Evolutionary conservation across 768 basidiomycete species (phyloP).

Genomic region (Gymnopilus dilepis): DNA sequence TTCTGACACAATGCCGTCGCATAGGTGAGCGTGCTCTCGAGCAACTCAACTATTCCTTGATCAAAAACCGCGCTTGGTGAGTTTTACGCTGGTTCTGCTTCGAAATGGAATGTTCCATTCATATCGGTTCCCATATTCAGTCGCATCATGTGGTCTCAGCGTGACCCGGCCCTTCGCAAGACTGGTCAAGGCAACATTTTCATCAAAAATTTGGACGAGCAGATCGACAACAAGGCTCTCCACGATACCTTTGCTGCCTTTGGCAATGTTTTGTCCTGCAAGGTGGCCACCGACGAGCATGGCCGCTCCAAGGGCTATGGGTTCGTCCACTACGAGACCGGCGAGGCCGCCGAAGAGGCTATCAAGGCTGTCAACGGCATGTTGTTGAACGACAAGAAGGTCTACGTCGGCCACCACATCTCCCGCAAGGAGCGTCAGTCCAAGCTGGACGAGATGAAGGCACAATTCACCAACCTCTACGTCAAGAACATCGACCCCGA

Average conservation of each 20-base stretch:
- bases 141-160: constrained; percentile 99
- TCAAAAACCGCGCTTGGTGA: constrained; percentile 96
- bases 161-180: constrained; percentile 98
- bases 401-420: constrained; percentile 97
- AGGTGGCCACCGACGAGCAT: constrained; percentile 96
- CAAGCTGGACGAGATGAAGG: constrained; percentile 96
- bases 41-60: constrained; percentile 98
- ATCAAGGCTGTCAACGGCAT: constrained; percentile 99
- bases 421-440: constrained; percentile 99
- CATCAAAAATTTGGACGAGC: constrained; percentile 98
- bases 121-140: constrained; percentile 43
- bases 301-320: constrained; percentile 98
- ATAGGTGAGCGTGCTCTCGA: constrained; percentile 96
- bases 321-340: constrained; percentile 98
- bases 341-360: constrained; percentile 92
- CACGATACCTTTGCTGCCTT: constrained; percentile 99
- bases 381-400: constrained; percentile 99
- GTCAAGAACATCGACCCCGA: constrained; percentile 95
- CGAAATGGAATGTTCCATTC: constrained; percentile 15
- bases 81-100: constrained; percentile 31
- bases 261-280: constrained; percentile 98
- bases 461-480: constrained; percentile 98
- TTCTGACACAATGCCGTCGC: constrained; percentile 13
- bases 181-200: constrained; percentile 99
- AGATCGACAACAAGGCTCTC: constrained; percentile 99